These are phyloP conservation scores for Exophiala calicioides DNA, from an alignment of 2,329 filamentous ascomycete genomes.

Conservation along the genomic window DNA sequence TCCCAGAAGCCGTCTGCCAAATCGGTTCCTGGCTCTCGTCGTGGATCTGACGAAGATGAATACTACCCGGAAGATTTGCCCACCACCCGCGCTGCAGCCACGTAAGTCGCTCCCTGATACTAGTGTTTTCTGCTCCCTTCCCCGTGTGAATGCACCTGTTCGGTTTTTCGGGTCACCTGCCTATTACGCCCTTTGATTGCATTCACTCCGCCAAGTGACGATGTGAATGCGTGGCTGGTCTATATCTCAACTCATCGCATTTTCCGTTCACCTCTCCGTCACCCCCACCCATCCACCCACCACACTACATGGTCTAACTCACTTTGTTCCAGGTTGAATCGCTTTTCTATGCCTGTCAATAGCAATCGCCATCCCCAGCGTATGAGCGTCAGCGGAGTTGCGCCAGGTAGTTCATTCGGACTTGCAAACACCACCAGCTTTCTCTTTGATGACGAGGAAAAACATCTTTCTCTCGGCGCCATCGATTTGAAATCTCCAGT, in stretches of 20 bases:
- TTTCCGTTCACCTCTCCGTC: constrained; percentile 1
- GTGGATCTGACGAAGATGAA: constrained; percentile 88
- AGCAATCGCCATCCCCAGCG: constrained; percentile 38
- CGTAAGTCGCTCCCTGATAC: constrained; percentile 66
- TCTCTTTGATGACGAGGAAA: constrained; percentile 83
- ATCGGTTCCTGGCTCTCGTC: constrained; percentile 81
- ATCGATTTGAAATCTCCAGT: constrained; percentile 56
- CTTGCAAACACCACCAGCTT: constrained; percentile 84
- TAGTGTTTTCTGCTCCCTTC: background rate
- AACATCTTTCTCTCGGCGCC: constrained; percentile 21
- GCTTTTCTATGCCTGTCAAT: constrained; percentile 90
- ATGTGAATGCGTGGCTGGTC: background rate
- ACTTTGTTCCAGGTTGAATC: constrained; percentile 65
- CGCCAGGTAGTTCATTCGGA: constrained; percentile 46
- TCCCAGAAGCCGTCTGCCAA: constrained; percentile 70
- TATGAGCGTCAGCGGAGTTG: constrained; percentile 17
- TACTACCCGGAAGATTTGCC: constrained; percentile 63
- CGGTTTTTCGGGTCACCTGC: background rate
- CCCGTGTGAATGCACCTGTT: background rate
- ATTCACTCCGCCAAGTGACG: no score
- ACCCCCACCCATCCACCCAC: background rate
- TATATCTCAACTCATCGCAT: constrained; percentile 10
- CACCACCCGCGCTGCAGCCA: constrained; percentile 71
- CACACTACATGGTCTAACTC: no score
- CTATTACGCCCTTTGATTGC: background rate